Conservation (phyloP, 2,329 filamentous ascomycete genomes). For the Calonectria pseudoturangicola region DNA sequence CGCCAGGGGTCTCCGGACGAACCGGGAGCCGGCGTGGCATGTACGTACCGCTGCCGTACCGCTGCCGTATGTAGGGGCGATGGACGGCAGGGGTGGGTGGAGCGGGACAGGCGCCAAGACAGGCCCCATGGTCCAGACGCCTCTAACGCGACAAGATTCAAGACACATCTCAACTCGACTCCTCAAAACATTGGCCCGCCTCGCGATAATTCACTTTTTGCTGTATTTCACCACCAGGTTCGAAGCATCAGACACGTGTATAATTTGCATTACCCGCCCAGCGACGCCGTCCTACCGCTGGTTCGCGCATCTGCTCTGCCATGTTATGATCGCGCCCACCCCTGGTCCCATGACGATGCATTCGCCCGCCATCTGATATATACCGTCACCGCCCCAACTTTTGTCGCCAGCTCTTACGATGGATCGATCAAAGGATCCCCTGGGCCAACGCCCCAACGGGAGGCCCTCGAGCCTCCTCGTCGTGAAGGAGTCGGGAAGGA, state of each 20-base stretch:
- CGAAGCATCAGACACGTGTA: conserved; percentile 22
- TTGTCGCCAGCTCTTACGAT: conserved; percentile 43
- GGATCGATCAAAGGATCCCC: conserved; percentile 53
- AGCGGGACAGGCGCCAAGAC: conserved; percentile 27
- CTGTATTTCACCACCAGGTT: conserved; percentile 5
- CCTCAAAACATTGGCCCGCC: conserved; percentile 38
- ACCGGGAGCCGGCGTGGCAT: background rate
- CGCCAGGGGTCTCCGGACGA: conserved; percentile 4
- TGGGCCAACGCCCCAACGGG: conserved; percentile 46
- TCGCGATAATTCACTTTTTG: conserved; percentile 30
- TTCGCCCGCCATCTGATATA: conserved; percentile 40
- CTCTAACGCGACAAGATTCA: conserved; percentile 31
- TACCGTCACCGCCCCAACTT: conserved; percentile 34
- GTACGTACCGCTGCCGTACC: too few relatives aligned
- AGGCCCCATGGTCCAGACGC: conserved; percentile 16
- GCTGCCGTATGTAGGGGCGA: background rate
- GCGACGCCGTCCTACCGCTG: background rate
- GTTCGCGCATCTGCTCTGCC: background rate
- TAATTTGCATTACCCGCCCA: background rate
- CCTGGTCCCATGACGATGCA: conserved; percentile 43
- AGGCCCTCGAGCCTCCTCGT: conserved; percentile 55
- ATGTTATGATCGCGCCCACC: conserved; percentile 52
- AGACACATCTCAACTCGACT: conserved; percentile 30
- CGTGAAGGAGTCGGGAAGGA: conserved; percentile 64
- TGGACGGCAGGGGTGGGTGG: conserved; percentile 29